Evolutionary conservation across 192 early-diverging fungal species (phyloP), one percentile per base, ranked within the genome.

Genomic region (Rhizophagus prolifer): DNA sequence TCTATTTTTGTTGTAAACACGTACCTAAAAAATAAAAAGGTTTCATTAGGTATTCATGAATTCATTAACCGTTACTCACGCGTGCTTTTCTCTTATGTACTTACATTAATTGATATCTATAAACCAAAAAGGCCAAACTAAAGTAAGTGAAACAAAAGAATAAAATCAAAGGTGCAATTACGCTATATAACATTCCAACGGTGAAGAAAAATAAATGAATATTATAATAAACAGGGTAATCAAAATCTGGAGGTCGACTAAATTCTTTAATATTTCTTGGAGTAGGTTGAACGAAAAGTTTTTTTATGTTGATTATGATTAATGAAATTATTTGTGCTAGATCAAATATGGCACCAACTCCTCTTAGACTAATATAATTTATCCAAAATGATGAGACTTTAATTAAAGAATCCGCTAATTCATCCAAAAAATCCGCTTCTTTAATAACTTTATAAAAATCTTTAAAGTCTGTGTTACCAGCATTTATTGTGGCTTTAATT

Each of bases 1-100:
- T 94, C 90, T 54, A 90, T 79, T 63, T 83, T 83, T 25, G 93
- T 94, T 74, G 85, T 85, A 85, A 91, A 93, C 26, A 94, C 91
- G 78, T 91, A 92, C 82, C 82, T 83, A 66, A n/a, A 38, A n/a
- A 34, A 38, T 38, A 38, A n/a, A 10, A 41, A n/a, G 31, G 19
- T 65, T 31, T 31, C 10, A 19, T 31, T 16, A 28, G 36, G 6
- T 38, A 38, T 38, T 8, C 36, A 38, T 38, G 36, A 38, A 38
- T 8, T 38, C 36, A 8, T 38, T 38, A 38, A 38, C 36, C 5
- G 8, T 38, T 8, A 0, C 36, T 38, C 36, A 44, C 0, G 64
- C 30, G 19, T 66, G 30, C 8, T 34, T 12, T 9, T 14, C 16
- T 4, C 8, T 36, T 36, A 13, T 8, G 36, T 10, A 38, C 82